Evolutionary conservation across 129 eudicot genomes (phyloP), one percentile per base, ranked within the genome.

Genomic region (Flaveria bidentis): DNA sequence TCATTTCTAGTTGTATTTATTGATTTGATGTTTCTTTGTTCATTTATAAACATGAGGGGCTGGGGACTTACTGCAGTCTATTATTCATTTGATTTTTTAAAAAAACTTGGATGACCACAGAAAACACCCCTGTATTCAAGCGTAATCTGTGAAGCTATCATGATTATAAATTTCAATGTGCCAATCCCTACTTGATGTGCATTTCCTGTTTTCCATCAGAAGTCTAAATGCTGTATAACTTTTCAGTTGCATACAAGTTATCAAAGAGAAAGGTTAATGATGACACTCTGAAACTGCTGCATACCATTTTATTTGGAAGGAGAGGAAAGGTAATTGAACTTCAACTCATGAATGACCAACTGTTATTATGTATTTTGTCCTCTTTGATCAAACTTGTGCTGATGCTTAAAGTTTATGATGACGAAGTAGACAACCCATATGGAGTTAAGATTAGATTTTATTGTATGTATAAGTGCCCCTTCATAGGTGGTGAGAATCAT

Each of bases 251-350:
- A 28, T 89, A 82, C 86, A 94, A 89, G 85, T 62, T 94, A 30
- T 87, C 99, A 44, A 94, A 81, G 86, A 89, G 81, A 88, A 94
- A 91, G 87, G 9, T 41, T 60, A 69, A 41, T 22, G 99, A 94
- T 15, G 99, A 94, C 42, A 86, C 88, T 26, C 88, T 83, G 52
- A 94, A 89, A 76, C 41, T 94, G 90, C 88, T 94, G 69, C 99
- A 94, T 71, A 80, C 80, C 30, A 80, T 94, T 78, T 87, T 94
- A 51, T 94, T 82, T 76, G 96, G 92, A 77, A 87, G 99, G 83
- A 87, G 96, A 84, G 99, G 97, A 84, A 94, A 94, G 99, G 99
- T 94, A 80, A 86, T 79, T 67, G 57, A 76, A 20, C 36, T 78
- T 74, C 45, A 60, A 20, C 28, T 53, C 64, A 52, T 77, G 61